Conservation (phyloP, 192 early-diverging fungal species). For the Thamnidium elegans region DNA sequence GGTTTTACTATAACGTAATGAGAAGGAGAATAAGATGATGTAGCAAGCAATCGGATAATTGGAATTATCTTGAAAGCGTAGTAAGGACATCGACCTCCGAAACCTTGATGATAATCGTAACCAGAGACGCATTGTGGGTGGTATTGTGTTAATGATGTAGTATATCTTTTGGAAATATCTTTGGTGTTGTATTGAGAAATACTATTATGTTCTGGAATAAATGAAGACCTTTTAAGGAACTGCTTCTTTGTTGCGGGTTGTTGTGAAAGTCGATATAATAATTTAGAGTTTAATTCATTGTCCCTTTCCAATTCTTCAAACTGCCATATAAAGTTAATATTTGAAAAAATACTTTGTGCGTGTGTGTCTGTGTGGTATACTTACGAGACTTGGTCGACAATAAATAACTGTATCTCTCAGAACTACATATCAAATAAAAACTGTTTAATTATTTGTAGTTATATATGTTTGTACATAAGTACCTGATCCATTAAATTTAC, state of each 20-base stretch:
- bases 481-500: background rate
- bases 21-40: background rate
- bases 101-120: background rate
- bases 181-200: background rate
- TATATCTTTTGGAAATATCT: background rate
- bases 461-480: no score
- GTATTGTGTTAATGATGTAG: background rate
- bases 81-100: no score
- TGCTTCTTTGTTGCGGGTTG: background rate
- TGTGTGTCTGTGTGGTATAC: background rate
- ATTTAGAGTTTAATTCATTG: background rate
- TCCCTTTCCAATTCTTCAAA: no score
- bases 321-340: no score
- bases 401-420: background rate
- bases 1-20: slow-evolving; percentile 7
- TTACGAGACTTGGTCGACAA: slow-evolving; percentile 6
- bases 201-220: background rate
- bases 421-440: slow-evolving; percentile 1
- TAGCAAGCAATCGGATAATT: no score
- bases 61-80: no score
- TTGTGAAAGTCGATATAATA: background rate
- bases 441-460: background rate
- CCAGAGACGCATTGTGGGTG: background rate
- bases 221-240: background rate
- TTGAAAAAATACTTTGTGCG: no score